Evolutionary conservation across 1,284 basidiomycete species (phyloP).

Genomic region (Grifola frondosa): DNA sequence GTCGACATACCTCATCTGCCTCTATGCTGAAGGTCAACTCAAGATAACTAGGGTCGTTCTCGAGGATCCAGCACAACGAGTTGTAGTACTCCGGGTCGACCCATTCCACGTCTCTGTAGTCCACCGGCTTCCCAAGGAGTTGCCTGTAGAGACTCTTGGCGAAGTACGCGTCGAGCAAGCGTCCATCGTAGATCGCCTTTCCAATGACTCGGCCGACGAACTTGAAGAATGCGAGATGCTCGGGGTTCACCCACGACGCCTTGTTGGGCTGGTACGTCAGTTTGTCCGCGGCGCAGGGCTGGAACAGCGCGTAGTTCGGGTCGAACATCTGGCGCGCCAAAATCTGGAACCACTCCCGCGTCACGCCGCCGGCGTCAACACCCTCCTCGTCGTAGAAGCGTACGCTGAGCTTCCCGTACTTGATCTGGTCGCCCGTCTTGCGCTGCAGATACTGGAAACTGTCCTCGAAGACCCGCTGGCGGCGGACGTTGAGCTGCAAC

Average conservation of each 20-base stretch:
- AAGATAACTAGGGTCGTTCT: constrained; percentile 84
- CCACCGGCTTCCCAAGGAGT: constrained; percentile 87
- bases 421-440: constrained; percentile 94
- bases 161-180: constrained; percentile 97
- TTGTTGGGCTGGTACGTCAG: constrained; percentile 97
- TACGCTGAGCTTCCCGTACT: constrained; percentile 96
- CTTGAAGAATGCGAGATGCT: constrained; percentile 97
- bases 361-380: constrained; percentile 97
- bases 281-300: constrained; percentile 93
- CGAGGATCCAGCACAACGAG: constrained; percentile 87
- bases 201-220: constrained; percentile 98
- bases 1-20: constrained; percentile 75
- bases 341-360: constrained; percentile 98
- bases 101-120: constrained; percentile 93
- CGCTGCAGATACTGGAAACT: constrained; percentile 92
- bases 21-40: constrained; percentile 91
- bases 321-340: constrained; percentile 99
- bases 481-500: constrained; percentile 89
- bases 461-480: constrained; percentile 95
- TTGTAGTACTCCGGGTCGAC: constrained; percentile 98
- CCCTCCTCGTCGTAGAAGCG: constrained; percentile 98
- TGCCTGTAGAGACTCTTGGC: constrained; percentile 94
- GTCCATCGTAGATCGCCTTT: constrained; percentile 93
- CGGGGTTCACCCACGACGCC: constrained; percentile 90
- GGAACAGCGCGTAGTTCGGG: constrained; percentile 98